These are phyloP conservation scores for Carex cristatella DNA, from an alignment of 176 grass and related monocot genomes.

Conservation along the genomic window DNA sequence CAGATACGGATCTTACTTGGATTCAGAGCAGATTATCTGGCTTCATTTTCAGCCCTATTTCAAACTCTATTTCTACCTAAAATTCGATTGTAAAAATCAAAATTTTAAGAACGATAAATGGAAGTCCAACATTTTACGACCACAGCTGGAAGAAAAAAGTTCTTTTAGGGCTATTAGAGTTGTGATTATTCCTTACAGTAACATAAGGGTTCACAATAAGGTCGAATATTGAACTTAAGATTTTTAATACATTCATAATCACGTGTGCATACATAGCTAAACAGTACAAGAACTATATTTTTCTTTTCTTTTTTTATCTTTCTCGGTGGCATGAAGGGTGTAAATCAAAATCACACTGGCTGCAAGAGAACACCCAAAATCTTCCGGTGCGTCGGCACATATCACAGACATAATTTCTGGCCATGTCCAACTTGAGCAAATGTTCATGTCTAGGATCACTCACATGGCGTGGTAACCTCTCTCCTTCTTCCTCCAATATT, in stretches of 20 bases:
- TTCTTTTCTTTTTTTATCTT: neutral
- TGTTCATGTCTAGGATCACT: constrained; percentile 34
- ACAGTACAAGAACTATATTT: neutral
- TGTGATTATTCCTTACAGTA: neutral
- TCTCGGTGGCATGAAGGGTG: constrained; percentile 36
- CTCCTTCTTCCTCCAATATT: constrained; percentile 29
- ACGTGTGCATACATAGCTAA: neutral
- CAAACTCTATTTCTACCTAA: neutral
- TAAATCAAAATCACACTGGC: constrained; percentile 44
- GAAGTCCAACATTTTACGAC: neutral
- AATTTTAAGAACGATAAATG: neutral
- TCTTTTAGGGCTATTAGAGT: neutral
- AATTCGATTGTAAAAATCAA: neutral
- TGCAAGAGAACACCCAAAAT: constrained; percentile 50
- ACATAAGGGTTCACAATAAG: neutral
- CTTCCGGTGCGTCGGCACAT: constrained; percentile 25
- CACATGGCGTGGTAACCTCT: constrained; percentile 26
- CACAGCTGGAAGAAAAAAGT: neutral
- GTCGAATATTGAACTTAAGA: neutral
- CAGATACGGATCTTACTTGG: too few species aligned
- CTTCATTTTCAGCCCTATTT: too few species aligned
- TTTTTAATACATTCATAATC: neutral
- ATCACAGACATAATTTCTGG: constrained; percentile 44
- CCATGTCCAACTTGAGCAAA: constrained; percentile 38
- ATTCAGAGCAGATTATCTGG: too few species aligned